These are phyloP conservation scores for Magnusiomyces tetraspermus DNA, from an alignment of 1,139 yeast genomes.

Conservation along the genomic window DNA sequence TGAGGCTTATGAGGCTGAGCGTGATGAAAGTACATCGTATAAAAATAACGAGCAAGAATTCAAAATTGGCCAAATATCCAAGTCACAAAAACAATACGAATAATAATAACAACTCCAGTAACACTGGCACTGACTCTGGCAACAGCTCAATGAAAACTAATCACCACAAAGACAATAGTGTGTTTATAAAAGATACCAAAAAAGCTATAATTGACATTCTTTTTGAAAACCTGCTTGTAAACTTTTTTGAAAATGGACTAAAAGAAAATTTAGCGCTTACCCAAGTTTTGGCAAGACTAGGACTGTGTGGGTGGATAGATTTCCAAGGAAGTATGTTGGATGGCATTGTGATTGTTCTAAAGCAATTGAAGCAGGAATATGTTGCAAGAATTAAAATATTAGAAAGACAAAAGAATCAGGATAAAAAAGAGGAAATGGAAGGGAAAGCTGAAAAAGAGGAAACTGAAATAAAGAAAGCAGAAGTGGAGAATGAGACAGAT, in stretches of 20 bases:
- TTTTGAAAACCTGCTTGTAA: background rate
- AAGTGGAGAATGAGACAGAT: background rate
- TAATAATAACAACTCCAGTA: too few relatives aligned
- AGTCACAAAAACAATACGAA: too few relatives aligned
- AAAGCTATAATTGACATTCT: background rate
- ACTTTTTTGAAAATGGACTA: slow-evolving; percentile 6
- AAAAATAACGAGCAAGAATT: background rate
- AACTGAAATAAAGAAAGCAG: background rate
- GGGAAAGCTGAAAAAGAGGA: background rate
- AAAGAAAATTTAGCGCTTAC: slow-evolving; percentile 10
- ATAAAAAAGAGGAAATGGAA: background rate
- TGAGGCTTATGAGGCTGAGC: background rate
- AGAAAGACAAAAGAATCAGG: too few relatives aligned
- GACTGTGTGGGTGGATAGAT: slow-evolving; percentile 11
- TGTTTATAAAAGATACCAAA: too few relatives aligned
- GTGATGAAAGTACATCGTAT: background rate
- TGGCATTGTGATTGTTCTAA: background rate
- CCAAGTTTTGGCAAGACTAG: slow-evolving; percentile 7
- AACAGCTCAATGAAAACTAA: too few relatives aligned
- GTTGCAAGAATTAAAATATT: background rate
- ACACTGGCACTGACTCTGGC: too few relatives aligned
- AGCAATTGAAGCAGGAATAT: background rate
- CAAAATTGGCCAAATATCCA: too few relatives aligned
- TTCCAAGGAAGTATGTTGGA: slow-evolving; percentile 10
- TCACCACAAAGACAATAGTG: too few relatives aligned